Evolutionary conservation across 805 yeast genomes (phyloP).

Genomic region (Starmerella floricola): DNA sequence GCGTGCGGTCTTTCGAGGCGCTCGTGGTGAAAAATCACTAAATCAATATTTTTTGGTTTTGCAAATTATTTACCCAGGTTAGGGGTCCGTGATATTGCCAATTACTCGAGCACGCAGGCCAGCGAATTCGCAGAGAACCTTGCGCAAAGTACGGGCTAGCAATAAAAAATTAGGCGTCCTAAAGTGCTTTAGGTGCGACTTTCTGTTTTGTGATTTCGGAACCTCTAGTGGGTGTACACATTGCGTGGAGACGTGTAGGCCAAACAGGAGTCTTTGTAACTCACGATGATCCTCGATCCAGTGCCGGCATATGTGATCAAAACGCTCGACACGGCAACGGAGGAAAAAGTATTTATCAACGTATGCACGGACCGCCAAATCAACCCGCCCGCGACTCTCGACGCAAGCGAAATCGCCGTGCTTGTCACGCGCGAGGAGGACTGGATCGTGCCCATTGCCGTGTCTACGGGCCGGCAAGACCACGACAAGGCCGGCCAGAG

Average conservation of each 20-base stretch:
- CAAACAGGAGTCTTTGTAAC: background rate
- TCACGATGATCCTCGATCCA: slow-evolving; percentile 34
- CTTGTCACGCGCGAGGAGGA: slow-evolving; percentile 53
- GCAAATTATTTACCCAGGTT: too few species aligned
- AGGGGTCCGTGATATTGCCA: too few species aligned
- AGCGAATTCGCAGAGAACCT: too few species aligned
- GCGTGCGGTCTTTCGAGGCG: too few species aligned
- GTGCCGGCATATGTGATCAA: slow-evolving; percentile 55
- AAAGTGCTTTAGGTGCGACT: too few species aligned
- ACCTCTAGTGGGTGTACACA: too few species aligned
- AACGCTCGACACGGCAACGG: slow-evolving; percentile 23
- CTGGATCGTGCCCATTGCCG: slow-evolving; percentile 79
- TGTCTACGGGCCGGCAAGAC: slow-evolving; percentile 44
- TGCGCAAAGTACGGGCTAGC: too few species aligned
- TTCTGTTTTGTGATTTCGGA: too few species aligned
- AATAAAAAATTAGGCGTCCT: too few species aligned
- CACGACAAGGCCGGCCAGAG: slow-evolving; percentile 53
- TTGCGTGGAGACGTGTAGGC: too few species aligned
- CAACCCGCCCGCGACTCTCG: slow-evolving; percentile 43
- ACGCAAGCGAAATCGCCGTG: slow-evolving; percentile 36
- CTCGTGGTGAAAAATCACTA: too few species aligned
- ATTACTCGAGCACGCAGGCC: too few species aligned
- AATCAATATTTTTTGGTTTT: background rate
- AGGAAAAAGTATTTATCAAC: slow-evolving; percentile 65
- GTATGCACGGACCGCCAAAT: slow-evolving; percentile 55